Conservation (phyloP, 768 basidiomycete genomes). For the Termitomyces titanicus region DNA sequence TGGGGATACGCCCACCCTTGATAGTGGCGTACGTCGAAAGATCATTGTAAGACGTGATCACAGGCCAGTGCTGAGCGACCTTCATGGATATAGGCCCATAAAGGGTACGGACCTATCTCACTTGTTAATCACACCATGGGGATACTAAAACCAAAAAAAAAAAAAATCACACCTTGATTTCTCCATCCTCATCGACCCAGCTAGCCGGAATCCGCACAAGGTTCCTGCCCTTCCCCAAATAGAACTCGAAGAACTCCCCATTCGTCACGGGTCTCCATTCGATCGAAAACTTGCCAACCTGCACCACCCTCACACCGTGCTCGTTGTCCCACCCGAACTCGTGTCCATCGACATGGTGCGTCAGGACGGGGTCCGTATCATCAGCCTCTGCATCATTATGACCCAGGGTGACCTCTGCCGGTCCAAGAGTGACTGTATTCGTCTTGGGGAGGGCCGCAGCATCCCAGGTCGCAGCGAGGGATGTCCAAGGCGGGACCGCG, state of each 20-base stretch:
- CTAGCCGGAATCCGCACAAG: constrained; percentile 60
- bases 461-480: constrained; percentile 47
- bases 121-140: neutral
- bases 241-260: constrained; percentile 76
- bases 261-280: constrained; percentile 89
- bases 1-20: constrained; percentile 92
- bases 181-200: constrained; percentile 60
- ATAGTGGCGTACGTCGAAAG: constrained; percentile 77
- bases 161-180: constrained; percentile 48
- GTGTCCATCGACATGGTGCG: constrained; percentile 45
- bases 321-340: constrained; percentile 97
- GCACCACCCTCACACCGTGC: constrained; percentile 58
- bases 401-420: constrained; percentile 61
- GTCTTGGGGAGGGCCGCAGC: constrained; percentile 37
- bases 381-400: constrained; percentile 80
- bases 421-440: constrained; percentile 53
- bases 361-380: constrained; percentile 38
- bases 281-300: constrained; percentile 69
- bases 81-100: constrained; percentile 82
- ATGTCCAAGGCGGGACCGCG: constrained; percentile 65
- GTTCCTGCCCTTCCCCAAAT: constrained; percentile 38
- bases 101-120: constrained; percentile 68
- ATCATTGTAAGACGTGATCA: constrained; percentile 74
- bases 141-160: no score
- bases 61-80: constrained; percentile 82